phyloP scores from a whole-genome alignment of 108 stramenopile species.

The Discostella stelligeroides region DNA sequence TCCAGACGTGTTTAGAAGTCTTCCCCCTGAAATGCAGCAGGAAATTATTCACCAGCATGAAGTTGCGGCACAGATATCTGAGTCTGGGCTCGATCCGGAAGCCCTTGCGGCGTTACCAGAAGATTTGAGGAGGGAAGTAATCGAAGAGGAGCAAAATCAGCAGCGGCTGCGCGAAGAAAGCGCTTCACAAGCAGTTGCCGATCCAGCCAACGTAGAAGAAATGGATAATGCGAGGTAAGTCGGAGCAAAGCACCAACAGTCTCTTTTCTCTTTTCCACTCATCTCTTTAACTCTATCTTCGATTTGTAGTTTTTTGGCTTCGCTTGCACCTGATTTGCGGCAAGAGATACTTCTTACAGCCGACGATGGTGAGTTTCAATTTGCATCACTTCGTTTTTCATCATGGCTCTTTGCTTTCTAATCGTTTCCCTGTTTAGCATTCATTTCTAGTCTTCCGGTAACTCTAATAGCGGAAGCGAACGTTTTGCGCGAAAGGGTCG shows the following conservation, averaged over 20 bases:
- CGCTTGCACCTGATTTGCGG: slow-evolving; percentile 89
- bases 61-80: slow-evolving; percentile 70
- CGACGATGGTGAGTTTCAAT: slow-evolving; percentile 54
- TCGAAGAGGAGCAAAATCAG: slow-evolving; percentile 90
- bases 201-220: slow-evolving; percentile 90
- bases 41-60: slow-evolving; percentile 84
- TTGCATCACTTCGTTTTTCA: background rate
- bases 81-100: slow-evolving; percentile 92
- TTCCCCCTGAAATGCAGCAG: slow-evolving; percentile 92
- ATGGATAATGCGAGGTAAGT: slow-evolving; percentile 42
- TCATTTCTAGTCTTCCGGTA: slow-evolving; percentile 80
- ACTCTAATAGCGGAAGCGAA: slow-evolving; percentile 90
- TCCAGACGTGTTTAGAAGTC: slow-evolving; percentile 85
- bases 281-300: background rate
- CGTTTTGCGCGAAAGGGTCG: slow-evolving; percentile 84
- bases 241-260: slow-evolving; percentile 39
- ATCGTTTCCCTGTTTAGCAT: slow-evolving; percentile 20
- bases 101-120: slow-evolving; percentile 94
- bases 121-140: slow-evolving; percentile 92
- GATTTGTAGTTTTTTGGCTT: slow-evolving; percentile 77
- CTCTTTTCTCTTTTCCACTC: background rate
- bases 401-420: slow-evolving; percentile 3
- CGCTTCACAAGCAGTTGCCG: slow-evolving; percentile 73
- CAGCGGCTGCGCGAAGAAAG: slow-evolving; percentile 55
- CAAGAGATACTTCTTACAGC: slow-evolving; percentile 91